A percentile compares a stretch with the other conserved stretches of the same genome.
Evolutionary conservation across 441 rosid species (phyloP).

Genomic region (Populus hybrid): DNA sequence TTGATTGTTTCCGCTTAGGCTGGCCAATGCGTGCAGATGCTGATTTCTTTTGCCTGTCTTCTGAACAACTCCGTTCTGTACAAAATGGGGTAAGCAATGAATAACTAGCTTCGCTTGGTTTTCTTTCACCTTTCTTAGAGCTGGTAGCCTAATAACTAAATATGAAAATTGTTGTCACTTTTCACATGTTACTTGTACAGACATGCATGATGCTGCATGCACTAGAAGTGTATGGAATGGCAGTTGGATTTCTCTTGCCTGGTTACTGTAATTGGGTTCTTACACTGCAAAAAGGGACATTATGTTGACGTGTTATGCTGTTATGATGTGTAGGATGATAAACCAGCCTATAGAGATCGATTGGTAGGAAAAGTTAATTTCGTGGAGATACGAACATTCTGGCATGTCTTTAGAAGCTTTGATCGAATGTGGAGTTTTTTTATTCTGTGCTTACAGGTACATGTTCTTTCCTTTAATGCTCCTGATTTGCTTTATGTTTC

Average conservation of each 20-base stretch:
- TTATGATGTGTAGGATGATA: conserved; percentile 56
- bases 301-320: neutral
- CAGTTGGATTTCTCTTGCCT: neutral
- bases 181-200: neutral
- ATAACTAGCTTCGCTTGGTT: neutral
- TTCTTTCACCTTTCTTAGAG: neutral
- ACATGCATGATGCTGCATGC: neutral
- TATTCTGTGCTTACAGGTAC: conserved; percentile 88
- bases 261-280: neutral
- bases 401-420: conserved; percentile 97
- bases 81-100: conserved; percentile 57
- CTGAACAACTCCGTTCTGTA: conserved; percentile 27
- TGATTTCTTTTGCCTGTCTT: conserved; percentile 68
- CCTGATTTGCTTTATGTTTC: conserved; percentile 7
- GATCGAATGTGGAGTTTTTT: conserved; percentile 99
- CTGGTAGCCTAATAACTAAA: too few species aligned
- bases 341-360: conserved; percentile 54
- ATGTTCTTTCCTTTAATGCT: neutral
- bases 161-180: neutral
- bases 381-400: conserved; percentile 96
- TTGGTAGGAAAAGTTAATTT: conserved; percentile 98
- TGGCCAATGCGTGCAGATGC: conserved; percentile 24
- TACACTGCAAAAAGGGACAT: neutral
- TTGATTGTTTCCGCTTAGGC: too few species aligned
- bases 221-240: neutral